Evolutionary conservation across 2,329 filamentous ascomycete genomes (phyloP), one percentile per base, ranked within the genome.

Genomic region (Fusarium piperis): DNA sequence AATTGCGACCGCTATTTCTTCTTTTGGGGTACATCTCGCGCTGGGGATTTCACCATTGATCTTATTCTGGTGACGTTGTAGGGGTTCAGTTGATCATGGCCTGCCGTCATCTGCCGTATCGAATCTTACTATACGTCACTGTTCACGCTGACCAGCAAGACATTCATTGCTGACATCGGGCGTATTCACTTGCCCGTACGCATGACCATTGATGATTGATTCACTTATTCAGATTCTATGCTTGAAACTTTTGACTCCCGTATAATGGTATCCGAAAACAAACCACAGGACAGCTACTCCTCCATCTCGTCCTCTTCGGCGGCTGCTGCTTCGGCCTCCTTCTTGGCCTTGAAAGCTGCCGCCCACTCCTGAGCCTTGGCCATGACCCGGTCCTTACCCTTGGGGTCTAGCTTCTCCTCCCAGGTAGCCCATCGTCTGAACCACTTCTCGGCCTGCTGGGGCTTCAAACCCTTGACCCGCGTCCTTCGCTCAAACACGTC

Each of bases 391-490:
- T 93, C 92, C 72, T 89, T 87, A 72, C 87, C 89, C 86, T 93
- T 83, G 67, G 87, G 84, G 2, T 93, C 94, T 65, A 89, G 83
- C 79, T 87, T 88, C 82, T 92, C 90, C 85, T 99, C 96, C 89
- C 94, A 98, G 74, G 92, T 90, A 64, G 92, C 89, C 96, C 96
- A 99, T 74, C 93, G 89, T 84, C 94, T 94, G 83, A 98, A 99
- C 86, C 97, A 93, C 78, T 91, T 92, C 83, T 92, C 91, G 16
- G 94, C 94, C 79, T 94, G 89, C 79, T 93, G 91, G 41, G 92
- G 89, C 86, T 97, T 97, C 74, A 97, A 85, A 2, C 87, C 87
- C 83, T 90, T 91, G 38, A 87, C 87, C 74, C 88, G 90, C 28
- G 88, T 86, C 78, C 95, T 92, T 46, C 95, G 87, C 83, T 97